Conservation (phyloP, 1,284 basidiomycete genomes). For the Vanrija sp. region DNA sequence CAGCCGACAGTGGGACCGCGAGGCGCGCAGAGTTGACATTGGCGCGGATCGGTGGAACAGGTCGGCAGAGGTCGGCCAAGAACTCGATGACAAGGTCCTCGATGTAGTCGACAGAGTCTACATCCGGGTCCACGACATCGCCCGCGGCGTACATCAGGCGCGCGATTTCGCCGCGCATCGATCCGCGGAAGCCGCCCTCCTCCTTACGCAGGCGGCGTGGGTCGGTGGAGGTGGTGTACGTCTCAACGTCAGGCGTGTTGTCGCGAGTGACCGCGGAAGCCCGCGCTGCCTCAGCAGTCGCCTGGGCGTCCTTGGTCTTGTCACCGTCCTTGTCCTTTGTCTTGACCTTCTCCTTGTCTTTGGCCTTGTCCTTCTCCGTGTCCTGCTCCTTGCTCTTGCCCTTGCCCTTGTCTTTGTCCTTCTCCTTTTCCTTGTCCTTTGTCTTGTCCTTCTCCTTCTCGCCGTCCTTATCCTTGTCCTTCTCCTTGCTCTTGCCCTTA, state of each 20-base stretch:
- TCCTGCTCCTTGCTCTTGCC: slow-evolving; percentile 1
- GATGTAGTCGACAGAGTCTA: slow-evolving; percentile 42
- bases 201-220: slow-evolving; percentile 16
- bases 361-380: not conserved
- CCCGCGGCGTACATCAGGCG: slow-evolving; percentile 44
- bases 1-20: slow-evolving; percentile 25
- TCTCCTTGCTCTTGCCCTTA: not conserved
- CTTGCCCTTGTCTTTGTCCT: not conserved
- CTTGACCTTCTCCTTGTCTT: not conserved
- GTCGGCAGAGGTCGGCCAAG: slow-evolving; percentile 40
- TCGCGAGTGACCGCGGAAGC: not conserved
- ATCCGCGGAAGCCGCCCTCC: slow-evolving; percentile 30
- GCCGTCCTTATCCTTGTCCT: not conserved
- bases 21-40: slow-evolving; percentile 13
- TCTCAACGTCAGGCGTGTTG: not conserved
- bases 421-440: not conserved
- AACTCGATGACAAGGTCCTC: slow-evolving; percentile 44
- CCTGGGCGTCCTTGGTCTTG: not conserved
- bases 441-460: slow-evolving; percentile 2
- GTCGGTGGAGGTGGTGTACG: not conserved
- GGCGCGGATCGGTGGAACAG: slow-evolving; percentile 28
- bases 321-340: not conserved
- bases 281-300: not conserved
- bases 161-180: slow-evolving; percentile 43
- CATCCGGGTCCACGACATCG: slow-evolving; percentile 37